Evolutionary conservation across 1,284 basidiomycete genomes (phyloP), one percentile per base, ranked within the genome.

Genomic region (Xanthoconium separans): DNA sequence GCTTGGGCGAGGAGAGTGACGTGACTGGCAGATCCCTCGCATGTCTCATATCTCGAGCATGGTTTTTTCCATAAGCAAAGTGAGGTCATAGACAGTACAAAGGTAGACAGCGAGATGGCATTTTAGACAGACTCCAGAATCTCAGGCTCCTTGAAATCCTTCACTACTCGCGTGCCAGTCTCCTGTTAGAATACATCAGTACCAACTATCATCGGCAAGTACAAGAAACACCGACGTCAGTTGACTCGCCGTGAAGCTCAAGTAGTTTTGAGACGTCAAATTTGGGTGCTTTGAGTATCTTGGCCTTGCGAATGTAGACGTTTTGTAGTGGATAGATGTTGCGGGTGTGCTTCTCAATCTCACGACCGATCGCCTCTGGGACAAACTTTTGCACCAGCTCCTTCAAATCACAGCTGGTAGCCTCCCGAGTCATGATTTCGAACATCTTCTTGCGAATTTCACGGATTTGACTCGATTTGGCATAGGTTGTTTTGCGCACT

Each of bases 381-480:
- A 99, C 89, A 74, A 99, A 98, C 85, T 99, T 99, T 80, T 93
- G 91, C 61, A 98, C 93, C 67, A 97, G 73, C 79, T 98, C 95
- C 86, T 98, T 98, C 77, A 99, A 77, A 77, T 99, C 97, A 73
- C 93, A 96, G 68, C 87, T 92, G 61, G 92, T 84, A 56, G 94
- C 92, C 79, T 99, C 97, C 66, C 96, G 88, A 61, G 87, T 94
- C 87, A 99, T 98, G 77, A 99, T 98, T 83, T 99, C 97, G 70
- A 97, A 95, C 96, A 99, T 99, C 87, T 98, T 98, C 77, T 93
- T 93, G 74, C 97, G 85, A 76, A 99, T 99, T 81, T 97, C 95
- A 62, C 93, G 89, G 70, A 99, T 85, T 79, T 99, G 97, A 67
- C 88, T 82, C 27, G 93, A 83, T 78, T 98, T 91, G 53, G 97